Evolutionary conservation across 306 rosid species (phyloP), one percentile per base, ranked within the genome.

Genomic region (Rosa persica): DNA sequence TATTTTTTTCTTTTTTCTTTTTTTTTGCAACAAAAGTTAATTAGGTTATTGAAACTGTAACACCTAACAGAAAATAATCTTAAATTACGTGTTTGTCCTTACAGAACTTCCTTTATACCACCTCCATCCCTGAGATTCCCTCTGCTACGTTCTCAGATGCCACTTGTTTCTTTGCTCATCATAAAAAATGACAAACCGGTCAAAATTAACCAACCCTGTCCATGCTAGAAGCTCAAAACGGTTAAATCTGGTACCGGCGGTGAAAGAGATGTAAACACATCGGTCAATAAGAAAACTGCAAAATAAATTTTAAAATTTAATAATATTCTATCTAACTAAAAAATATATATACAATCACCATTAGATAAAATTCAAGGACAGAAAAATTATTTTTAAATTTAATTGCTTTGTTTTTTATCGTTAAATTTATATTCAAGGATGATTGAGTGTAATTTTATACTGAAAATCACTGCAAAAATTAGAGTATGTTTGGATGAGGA

Each of bases 81-180:
- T 0, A 25, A 42, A 61, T 70, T 75, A 60, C 80, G 19, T 3
- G 52, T 69, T 34, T 49, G 12, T 15, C 83, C 73, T 75, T 7
- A 3, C 0, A 0, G 0, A 2, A 75, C 46, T 9, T 4, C 38
- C 1, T 7, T 34, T 57, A 60, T 80, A 77, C 80, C 82, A 81
- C 78, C 78, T 69, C 72, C n/a, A 25, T 71, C 85, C 85, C 65
- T 13, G 48, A 48, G 83, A 78, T 81, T 51, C 78, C 67, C 47
- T n/a, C 68, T 62, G 57, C 57, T 16, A 25, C 69, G 2, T 16
- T 25, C 8, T 58, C 40, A 75, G 83, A 52, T 64, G 61, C 27
- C 55, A 71, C 69, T 75, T 62, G 54, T 74, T 8, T 4, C 51
- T n/a, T n/a, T 5, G 16, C 43, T 2, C 61, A 39, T 36, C 38